A percentile compares a stretch with the other conserved stretches of the same genome.
Conservation (phyloP, 2,329 filamentous ascomycete species). For the Fusarium tupiense region DNA sequence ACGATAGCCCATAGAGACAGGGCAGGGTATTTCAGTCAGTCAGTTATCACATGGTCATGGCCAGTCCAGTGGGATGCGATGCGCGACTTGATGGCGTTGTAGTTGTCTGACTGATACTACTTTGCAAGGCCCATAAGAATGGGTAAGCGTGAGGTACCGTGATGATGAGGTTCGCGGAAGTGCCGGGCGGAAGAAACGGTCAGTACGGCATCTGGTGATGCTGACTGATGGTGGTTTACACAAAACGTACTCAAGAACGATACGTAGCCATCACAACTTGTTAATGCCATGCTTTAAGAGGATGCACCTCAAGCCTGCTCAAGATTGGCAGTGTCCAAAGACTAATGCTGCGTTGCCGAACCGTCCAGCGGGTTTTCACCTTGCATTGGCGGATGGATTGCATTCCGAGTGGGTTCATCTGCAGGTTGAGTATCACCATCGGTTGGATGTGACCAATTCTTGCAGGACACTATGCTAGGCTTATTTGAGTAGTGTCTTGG, state of each 20-base stretch:
- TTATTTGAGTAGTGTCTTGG: constrained; percentile 32
- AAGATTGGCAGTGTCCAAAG: constrained; percentile 13
- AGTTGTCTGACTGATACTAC: constrained; percentile 32
- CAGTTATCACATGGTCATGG: constrained; percentile 39
- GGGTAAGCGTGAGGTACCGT: constrained; percentile 8
- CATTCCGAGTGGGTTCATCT: constrained; percentile 27
- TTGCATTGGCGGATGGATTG: constrained; percentile 26
- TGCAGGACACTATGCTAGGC: constrained; percentile 30
- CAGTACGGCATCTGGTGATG: constrained; percentile 23
- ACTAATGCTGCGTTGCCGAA: constrained; percentile 35
- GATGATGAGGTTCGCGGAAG: constrained; percentile 13
- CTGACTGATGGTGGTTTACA: constrained; percentile 31
- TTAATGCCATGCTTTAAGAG: constrained; percentile 24
- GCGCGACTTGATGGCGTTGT: constrained; percentile 29
- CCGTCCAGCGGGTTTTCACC: constrained; percentile 30
- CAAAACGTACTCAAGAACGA: background rate
- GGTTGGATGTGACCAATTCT: constrained; percentile 31
- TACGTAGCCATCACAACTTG: background rate
- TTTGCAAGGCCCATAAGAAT: constrained; percentile 11
- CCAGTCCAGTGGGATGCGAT: constrained; percentile 24
- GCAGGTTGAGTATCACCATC: constrained; percentile 30
- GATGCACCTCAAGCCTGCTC: constrained; percentile 27
- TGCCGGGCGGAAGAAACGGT: constrained; percentile 21
- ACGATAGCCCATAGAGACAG: constrained; percentile 21
- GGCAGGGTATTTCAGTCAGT: constrained; percentile 10